Percentiles rank a stretch among this genome's conserved stretches.
phyloP scores from a whole-genome alignment of 2,329 filamentous ascomycete genomes.

The Amesomyces nigricolor region DNA sequence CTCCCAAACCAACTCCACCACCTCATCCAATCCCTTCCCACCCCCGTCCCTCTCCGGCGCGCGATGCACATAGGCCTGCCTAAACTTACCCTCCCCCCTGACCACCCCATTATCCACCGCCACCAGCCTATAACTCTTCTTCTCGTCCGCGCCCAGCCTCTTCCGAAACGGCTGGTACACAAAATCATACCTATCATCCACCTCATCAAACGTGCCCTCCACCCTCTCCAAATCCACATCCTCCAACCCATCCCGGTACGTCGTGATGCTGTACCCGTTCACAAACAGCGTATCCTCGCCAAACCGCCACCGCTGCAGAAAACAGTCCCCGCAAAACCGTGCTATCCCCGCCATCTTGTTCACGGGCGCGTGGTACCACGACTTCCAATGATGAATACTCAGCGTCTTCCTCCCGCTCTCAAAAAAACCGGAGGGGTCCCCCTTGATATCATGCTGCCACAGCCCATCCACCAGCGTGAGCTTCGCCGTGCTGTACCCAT shows the following conservation, averaged over 20 bases:
- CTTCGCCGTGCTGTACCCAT: constrained; percentile 46
- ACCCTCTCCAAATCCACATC: constrained; percentile 40
- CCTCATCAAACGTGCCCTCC: constrained; percentile 50
- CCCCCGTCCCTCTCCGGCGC: constrained; percentile 36
- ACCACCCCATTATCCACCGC: constrained; percentile 31
- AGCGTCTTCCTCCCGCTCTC: constrained; percentile 51
- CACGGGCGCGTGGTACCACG: constrained; percentile 50
- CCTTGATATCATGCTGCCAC: constrained; percentile 52
- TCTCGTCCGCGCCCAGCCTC: constrained; percentile 34
- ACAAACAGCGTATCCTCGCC: constrained; percentile 43
- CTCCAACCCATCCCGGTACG: constrained; percentile 37
- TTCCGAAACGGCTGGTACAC: constrained; percentile 48
- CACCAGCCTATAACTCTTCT: constrained; percentile 47
- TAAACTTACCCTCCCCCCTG: constrained; percentile 30
- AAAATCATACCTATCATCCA: constrained; percentile 42
- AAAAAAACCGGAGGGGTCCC: constrained; percentile 54
- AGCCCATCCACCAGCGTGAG: constrained; percentile 52
- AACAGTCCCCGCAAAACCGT: constrained; percentile 52
- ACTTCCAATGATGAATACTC: constrained; percentile 59
- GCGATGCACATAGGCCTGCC: constrained; percentile 51
- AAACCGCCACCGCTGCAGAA: constrained; percentile 51
- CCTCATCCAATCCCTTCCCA: constrained; percentile 41
- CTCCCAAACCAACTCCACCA: constrained; percentile 45
- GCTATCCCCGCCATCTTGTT: constrained; percentile 45
- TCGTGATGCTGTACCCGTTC: constrained; percentile 54